phyloP scores from a whole-genome alignment of 2,329 filamentous ascomycete genomes.

The Penicillium sp. region DNA sequence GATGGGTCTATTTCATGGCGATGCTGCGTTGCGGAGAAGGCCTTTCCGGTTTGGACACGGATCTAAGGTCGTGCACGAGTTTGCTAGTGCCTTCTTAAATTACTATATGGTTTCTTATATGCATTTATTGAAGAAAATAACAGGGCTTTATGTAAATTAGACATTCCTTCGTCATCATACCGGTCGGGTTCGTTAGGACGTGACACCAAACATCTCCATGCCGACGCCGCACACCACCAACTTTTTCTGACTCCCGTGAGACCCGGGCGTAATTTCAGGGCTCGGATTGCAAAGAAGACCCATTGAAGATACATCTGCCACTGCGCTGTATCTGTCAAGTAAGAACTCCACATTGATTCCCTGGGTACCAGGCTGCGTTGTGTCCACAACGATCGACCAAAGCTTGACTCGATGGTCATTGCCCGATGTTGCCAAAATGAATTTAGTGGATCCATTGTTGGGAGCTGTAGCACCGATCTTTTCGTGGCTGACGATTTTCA shows the following conservation, averaged over 20 bases:
- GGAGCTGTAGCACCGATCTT: not conserved
- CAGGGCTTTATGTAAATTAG: constrained; percentile 12
- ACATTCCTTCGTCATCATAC: constrained; percentile 17
- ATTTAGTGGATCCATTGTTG: constrained; percentile 7
- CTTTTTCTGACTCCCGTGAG: constrained; percentile 9
- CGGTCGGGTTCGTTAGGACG: constrained; percentile 3
- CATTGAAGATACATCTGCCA: constrained; percentile 59
- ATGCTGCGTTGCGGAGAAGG: not conserved
- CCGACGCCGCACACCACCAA: constrained; percentile 53
- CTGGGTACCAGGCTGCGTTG: constrained; percentile 16
- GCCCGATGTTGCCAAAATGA: constrained; percentile 42
- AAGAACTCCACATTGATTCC: constrained; percentile 28
- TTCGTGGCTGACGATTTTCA: constrained; percentile 33
- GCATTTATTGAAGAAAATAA: not conserved
- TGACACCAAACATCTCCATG: constrained; percentile 47
- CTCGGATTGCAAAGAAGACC: constrained; percentile 35
- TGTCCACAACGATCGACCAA: constrained; percentile 41
- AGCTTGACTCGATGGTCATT: constrained; percentile 52
- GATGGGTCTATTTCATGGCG: not conserved
- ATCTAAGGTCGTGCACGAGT: not conserved
- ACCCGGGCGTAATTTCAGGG: constrained; percentile 5
- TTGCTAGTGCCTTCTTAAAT: not conserved
- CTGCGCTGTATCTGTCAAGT: constrained; percentile 46
- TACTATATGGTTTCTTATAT: constrained; percentile 1
- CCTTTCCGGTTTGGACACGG: not conserved